Evolutionary conservation across 768 basidiomycete species (phyloP).

Genomic region (Lepiota brunneoincarnata): DNA sequence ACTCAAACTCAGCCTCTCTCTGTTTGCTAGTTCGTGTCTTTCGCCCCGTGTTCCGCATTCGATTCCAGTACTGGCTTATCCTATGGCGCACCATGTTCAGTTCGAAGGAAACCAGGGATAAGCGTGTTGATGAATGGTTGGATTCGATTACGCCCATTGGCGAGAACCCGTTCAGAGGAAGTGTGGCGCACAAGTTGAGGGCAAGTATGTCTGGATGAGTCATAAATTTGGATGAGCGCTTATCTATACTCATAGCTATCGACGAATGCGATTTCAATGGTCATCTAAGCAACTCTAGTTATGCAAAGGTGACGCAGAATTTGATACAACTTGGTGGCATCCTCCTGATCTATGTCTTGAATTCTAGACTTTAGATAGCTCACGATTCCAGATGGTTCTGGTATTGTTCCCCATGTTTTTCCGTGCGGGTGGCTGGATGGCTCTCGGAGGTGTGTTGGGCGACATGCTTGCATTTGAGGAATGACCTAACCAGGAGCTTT

Average conservation of each 20-base stretch:
- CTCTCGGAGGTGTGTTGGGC: constrained; percentile 47
- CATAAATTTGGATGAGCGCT: constrained; percentile 1
- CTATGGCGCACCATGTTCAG: constrained; percentile 35
- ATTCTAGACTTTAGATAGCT: constrained; percentile 40
- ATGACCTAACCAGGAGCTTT: not conserved
- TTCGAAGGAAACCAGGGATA: constrained; percentile 40
- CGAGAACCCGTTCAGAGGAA: constrained; percentile 48
- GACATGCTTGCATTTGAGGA: constrained; percentile 18
- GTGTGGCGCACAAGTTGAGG: constrained; percentile 41
- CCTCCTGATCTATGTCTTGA: not conserved
- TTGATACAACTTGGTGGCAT: constrained; percentile 9
- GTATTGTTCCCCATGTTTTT: constrained; percentile 55
- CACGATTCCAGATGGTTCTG: constrained; percentile 47
- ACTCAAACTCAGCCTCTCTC: not conserved
- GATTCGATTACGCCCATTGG: constrained; percentile 54
- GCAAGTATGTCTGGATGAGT: constrained; percentile 47
- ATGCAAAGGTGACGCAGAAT: constrained; percentile 52
- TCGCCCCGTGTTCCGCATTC: constrained; percentile 38
- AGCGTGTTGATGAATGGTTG: constrained; percentile 37
- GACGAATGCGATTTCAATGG: constrained; percentile 75
- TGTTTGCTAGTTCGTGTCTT: constrained; percentile 45
- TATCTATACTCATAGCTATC: constrained; percentile 35
- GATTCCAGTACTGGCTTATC: constrained; percentile 29
- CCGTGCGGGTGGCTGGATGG: constrained; percentile 57
- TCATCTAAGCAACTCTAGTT: constrained; percentile 81